phyloP scores from a whole-genome alignment of 192 early-diverging fungal genomes.

The Dissophora globulifera region DNA sequence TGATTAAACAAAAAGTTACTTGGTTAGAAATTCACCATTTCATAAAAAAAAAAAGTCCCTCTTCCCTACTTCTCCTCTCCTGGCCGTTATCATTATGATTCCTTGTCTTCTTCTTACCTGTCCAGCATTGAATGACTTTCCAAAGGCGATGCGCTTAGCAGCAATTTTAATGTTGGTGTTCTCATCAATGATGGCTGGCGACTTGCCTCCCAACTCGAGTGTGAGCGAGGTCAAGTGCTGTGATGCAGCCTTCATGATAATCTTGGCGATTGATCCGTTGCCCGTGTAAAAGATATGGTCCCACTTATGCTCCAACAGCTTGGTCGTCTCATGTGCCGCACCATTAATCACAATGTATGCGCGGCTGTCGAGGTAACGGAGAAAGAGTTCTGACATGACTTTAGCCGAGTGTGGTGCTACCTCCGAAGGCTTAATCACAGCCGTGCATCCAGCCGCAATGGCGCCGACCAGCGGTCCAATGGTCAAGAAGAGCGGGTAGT shows the following conservation, averaged over 20 bases:
- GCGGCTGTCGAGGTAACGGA: slow-evolving; percentile 78
- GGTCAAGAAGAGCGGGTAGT: slow-evolving; percentile 71
- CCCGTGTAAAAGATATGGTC: slow-evolving; percentile 98
- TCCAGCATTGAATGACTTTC: slow-evolving; percentile 88
- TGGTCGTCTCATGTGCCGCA: slow-evolving; percentile 78
- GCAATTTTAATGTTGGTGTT: slow-evolving; percentile 72
- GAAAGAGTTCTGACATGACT: slow-evolving; percentile 70
- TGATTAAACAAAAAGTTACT: too few species aligned
- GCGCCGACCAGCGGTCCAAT: slow-evolving; percentile 83
- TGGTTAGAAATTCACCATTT: too few species aligned
- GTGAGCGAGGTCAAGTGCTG: slow-evolving; percentile 86
- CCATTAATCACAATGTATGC: slow-evolving; percentile 82
- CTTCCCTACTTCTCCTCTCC: too few species aligned
- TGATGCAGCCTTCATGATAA: slow-evolving; percentile 86
- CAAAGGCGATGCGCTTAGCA: slow-evolving; percentile 86
- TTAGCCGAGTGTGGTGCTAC: slow-evolving; percentile 72
- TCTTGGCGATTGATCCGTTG: slow-evolving; percentile 80
- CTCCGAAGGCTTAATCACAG: slow-evolving; percentile 87
- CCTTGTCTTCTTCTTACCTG: slow-evolving; percentile 62
- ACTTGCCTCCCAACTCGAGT: slow-evolving; percentile 96
- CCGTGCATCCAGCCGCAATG: slow-evolving; percentile 91
- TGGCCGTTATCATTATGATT: too few species aligned
- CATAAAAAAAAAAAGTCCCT: too few species aligned
- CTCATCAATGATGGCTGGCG: slow-evolving; percentile 73
- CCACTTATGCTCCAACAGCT: slow-evolving; percentile 78